A percentile compares a stretch with the other conserved stretches of the same genome.
These are phyloP conservation scores for Amanita molliuscula DNA, from an alignment of 768 basidiomycete genomes.

Conservation along the genomic window DNA sequence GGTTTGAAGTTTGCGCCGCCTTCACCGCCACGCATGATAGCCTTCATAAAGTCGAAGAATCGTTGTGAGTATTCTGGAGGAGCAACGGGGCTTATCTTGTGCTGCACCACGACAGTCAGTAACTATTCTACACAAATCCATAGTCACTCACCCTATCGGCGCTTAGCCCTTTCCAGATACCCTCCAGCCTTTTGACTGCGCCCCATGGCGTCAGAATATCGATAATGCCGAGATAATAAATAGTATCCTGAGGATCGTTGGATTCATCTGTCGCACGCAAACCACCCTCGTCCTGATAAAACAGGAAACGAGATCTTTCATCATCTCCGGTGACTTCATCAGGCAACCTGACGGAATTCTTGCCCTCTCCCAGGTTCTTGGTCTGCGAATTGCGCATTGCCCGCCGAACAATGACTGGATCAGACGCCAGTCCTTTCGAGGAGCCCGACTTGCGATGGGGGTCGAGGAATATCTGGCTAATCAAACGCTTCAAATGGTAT, in stretches of 20 bases:
- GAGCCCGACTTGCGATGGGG: constrained; percentile 43
- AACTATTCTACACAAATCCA: not conserved
- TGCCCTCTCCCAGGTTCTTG: constrained; percentile 46
- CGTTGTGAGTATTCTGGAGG: constrained; percentile 82
- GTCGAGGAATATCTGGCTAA: constrained; percentile 61
- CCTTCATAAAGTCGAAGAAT: constrained; percentile 82
- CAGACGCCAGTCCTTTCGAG: constrained; percentile 71
- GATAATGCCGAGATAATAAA: constrained; percentile 94
- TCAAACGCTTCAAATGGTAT: not conserved
- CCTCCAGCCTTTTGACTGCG: constrained; percentile 68
- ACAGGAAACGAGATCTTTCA: constrained; percentile 69
- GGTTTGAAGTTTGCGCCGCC: constrained; percentile 39
- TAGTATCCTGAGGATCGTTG: constrained; percentile 62
- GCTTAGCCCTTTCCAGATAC: constrained; percentile 84
- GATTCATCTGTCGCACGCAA: constrained; percentile 81
- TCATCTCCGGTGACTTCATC: constrained; percentile 44
- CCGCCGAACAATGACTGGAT: constrained; percentile 31
- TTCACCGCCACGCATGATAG: constrained; percentile 74
- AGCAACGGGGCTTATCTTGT: constrained; percentile 90
- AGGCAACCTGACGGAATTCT: constrained; percentile 40
- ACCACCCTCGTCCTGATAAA: constrained; percentile 97
- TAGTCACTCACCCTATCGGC: constrained; percentile 71
- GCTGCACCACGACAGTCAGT: constrained; percentile 33
- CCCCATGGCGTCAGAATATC: constrained; percentile 93
- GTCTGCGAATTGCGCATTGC: constrained; percentile 80